These are phyloP conservation scores for Curvularia sp. DNA, from an alignment of 2,329 filamentous ascomycete species.

Conservation along the genomic window DNA sequence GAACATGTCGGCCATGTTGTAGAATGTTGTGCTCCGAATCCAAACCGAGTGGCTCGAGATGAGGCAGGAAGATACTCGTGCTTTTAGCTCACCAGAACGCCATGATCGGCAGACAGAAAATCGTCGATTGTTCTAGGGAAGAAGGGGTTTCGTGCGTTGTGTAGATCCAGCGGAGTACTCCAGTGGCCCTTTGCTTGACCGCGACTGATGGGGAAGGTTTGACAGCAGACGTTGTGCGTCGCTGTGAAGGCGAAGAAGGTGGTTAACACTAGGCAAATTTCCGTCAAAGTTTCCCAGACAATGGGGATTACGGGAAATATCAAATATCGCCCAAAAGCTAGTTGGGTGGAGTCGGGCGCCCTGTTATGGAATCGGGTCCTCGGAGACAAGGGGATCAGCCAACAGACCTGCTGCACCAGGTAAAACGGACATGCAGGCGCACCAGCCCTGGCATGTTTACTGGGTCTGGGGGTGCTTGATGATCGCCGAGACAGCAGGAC, in stretches of 20 bases:
- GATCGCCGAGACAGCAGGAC: slow-evolving; percentile 18
- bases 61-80: slow-evolving; percentile 12
- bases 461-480: slow-evolving; percentile 22
- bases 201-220: slow-evolving; percentile 8
- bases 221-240: slow-evolving; percentile 8
- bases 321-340: slow-evolving; percentile 9
- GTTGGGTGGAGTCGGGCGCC: slow-evolving; percentile 5
- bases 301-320: slow-evolving; percentile 16
- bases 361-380: slow-evolving; percentile 9
- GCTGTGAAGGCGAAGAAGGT: slow-evolving; percentile 7
- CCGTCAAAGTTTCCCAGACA: slow-evolving; percentile 7
- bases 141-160: slow-evolving; percentile 11
- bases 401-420: slow-evolving; percentile 21
- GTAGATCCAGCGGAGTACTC: neutral
- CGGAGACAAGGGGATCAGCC: slow-evolving; percentile 27
- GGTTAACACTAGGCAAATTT: slow-evolving; percentile 15
- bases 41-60: slow-evolving; percentile 1
- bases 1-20: slow-evolving; percentile 17
- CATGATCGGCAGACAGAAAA: slow-evolving; percentile 21
- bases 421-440: slow-evolving; percentile 26
- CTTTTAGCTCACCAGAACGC: slow-evolving; percentile 25
- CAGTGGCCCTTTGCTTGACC: neutral
- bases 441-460: slow-evolving; percentile 22
- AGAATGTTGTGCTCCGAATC: slow-evolving; percentile 18
- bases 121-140: slow-evolving; percentile 6